phyloP scores from a whole-genome alignment of 306 rosid species.

The Herpetospermum pedunculosum region DNA sequence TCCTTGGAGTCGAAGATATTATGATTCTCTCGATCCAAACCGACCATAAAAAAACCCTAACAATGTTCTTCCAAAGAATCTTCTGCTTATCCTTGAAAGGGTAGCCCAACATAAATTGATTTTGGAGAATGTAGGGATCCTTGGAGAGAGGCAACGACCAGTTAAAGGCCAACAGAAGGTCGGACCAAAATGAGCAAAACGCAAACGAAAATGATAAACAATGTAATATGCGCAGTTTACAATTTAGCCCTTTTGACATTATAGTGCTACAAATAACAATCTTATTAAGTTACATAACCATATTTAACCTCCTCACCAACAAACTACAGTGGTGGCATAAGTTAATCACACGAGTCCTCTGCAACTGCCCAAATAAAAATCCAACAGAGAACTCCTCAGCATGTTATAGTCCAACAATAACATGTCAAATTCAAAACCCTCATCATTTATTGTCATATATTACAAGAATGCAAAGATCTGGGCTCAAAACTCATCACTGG shows the following conservation, averaged over 20 bases:
- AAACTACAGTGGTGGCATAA: not conserved
- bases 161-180: too few relatives aligned
- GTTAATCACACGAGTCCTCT: conserved; percentile 5
- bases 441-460: conserved; percentile 26
- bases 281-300: not conserved
- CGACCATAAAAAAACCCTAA: too few relatives aligned
- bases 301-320: not conserved
- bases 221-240: too few relatives aligned
- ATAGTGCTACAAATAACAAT: not conserved
- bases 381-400: not conserved
- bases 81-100: too few relatives aligned
- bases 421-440: conserved; percentile 10
- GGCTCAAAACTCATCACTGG: conserved; percentile 33
- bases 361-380: conserved; percentile 1
- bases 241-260: not conserved
- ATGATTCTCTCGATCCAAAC: too few relatives aligned
- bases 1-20: too few relatives aligned
- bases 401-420: not conserved
- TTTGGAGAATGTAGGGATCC: too few relatives aligned
- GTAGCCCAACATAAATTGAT: too few relatives aligned
- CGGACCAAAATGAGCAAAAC: too few relatives aligned
- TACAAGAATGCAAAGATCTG: conserved; percentile 19
- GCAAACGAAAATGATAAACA: too few relatives aligned
- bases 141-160: too few relatives aligned
- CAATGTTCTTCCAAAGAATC: too few relatives aligned